Evolutionary conservation across 176 grass and related monocot genomes (phyloP), one percentile per base, ranked within the genome.

Genomic region (Oryza rufipogon): DNA sequence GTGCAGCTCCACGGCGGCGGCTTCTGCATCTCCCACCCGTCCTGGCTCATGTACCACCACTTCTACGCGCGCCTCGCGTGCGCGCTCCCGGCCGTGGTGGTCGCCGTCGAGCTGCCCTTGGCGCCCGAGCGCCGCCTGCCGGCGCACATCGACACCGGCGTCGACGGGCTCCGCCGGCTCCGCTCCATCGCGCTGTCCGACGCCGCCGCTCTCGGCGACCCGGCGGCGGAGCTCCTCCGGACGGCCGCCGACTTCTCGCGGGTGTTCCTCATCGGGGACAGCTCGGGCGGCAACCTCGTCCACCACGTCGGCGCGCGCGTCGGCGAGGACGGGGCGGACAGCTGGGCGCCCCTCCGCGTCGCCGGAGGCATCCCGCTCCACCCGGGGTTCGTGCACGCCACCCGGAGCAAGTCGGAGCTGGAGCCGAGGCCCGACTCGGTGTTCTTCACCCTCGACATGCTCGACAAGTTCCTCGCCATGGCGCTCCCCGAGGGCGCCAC

Each of bases 381-480:
- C 74, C 95, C 95, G 0, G 90, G 95, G 25, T 97, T 97, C 85
- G 90, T 92, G 54, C 92, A 90, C 39, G 83, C 95, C 70, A 70
- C 60, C 3, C 81, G 95, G 70, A 97, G 95, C 88, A 68, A 26
- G 81, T 97, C 95, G 41, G 95, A 97, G 90, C 39, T 92, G 73
- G 84, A 94, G 72, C 4, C 3, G 11, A 71, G 64, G 51, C 4
- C 90, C 11, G 86, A 89, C 67, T 89, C 92, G 16, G 86, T 94
- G 14, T 97, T 97, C 95, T 92, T 97, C 84, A 92, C 92, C 17
- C 85, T 94, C 20, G 92, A 94, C 66, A 97, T 97, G 94, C 73
- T 92, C 0, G 94, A 97, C 80, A 97, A 97, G 73, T 97, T 94
- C 65, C 33, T 92, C 0, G 81, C 86, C 3, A 15, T 92, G 38